A percentile compares a stretch with the other conserved stretches of the same genome.
Conservation (phyloP, 371 early-diverging fungal genomes). For the Zopfochytrium polystomum region DNA sequence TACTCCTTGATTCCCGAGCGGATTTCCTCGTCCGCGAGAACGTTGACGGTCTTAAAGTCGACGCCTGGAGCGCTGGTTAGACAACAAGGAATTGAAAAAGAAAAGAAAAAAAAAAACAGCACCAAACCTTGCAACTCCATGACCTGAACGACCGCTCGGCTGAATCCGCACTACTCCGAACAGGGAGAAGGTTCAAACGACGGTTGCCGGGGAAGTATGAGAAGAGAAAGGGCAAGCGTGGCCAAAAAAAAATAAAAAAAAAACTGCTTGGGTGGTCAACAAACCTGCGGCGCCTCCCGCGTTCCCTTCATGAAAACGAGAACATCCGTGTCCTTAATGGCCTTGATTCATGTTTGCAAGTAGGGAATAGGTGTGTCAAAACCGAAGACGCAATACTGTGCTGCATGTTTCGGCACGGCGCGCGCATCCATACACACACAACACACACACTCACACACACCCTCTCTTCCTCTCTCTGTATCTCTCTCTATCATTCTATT, state of each 20-base stretch:
- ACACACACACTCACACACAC: too few species aligned
- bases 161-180: slow-evolving; percentile 82
- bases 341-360: slow-evolving; percentile 40
- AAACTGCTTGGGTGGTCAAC: too few species aligned
- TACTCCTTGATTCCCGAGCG: slow-evolving; percentile 92
- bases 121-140: slow-evolving; percentile 70
- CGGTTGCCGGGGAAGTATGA: neutral
- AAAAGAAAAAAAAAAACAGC: too few species aligned
- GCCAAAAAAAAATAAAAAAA: too few species aligned
- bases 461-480: too few species aligned
- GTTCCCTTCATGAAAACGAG: slow-evolving; percentile 96
- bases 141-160: slow-evolving; percentile 86
- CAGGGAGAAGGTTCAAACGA: neutral
- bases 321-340: slow-evolving; percentile 65
- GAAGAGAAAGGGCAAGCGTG: neutral
- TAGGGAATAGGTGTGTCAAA: too few species aligned
- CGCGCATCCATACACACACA: too few species aligned
- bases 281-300: slow-evolving; percentile 78
- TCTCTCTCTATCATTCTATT: neutral
- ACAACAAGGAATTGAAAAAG: slow-evolving; percentile 1
- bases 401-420: neutral
- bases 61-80: slow-evolving; percentile 52
- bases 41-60: slow-evolving; percentile 76
- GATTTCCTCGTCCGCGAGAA: slow-evolving; percentile 84
- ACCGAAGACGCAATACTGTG: neutral